Evolutionary conservation across 2,329 filamentous ascomycete species (phyloP).

Genomic region (Nothophoma quercina): DNA sequence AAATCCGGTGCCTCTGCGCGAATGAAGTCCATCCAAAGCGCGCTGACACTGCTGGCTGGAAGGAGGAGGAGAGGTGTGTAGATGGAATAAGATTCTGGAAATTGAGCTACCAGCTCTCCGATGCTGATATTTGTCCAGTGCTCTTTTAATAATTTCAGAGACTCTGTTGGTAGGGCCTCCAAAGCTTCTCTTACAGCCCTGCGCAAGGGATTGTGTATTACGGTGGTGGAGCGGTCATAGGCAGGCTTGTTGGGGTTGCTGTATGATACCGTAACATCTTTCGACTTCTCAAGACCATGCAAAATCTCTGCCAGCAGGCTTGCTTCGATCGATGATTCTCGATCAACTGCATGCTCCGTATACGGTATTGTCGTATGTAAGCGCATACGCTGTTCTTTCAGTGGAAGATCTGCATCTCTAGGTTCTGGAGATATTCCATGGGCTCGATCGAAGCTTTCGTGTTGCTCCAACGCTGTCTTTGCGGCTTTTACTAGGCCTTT

Average conservation of each 20-base stretch:
- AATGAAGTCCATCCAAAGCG: slow-evolving; percentile 29
- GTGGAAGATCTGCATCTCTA: neutral
- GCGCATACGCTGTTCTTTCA: slow-evolving; percentile 24
- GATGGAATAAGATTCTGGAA: slow-evolving; percentile 58
- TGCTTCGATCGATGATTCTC: slow-evolving; percentile 17
- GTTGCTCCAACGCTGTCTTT: slow-evolving; percentile 48
- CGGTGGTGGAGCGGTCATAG: neutral
- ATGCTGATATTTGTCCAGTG: too few relatives aligned
- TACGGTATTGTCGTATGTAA: slow-evolving; percentile 29
- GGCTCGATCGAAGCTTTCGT: slow-evolving; percentile 35
- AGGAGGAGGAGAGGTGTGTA: slow-evolving; percentile 67
- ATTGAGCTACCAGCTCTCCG: slow-evolving; percentile 25
- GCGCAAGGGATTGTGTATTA: slow-evolving; percentile 31
- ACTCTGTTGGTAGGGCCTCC: slow-evolving; percentile 12
- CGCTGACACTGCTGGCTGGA: slow-evolving; percentile 34
- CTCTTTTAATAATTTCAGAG: slow-evolving; percentile 28
- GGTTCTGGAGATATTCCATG: slow-evolving; percentile 38
- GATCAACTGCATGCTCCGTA: slow-evolving; percentile 5
- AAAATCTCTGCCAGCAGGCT: too few relatives aligned
- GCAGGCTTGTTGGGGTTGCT: neutral
- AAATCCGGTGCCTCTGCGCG: slow-evolving; percentile 30
- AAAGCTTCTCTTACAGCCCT: slow-evolving; percentile 32
- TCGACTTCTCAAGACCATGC: too few relatives aligned
- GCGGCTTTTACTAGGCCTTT: slow-evolving; percentile 48
- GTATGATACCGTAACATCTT: slow-evolving; percentile 23